Evolutionary conservation across 306 rosid species (phyloP), one percentile per base, ranked within the genome.

Genomic region (Purshia tridentata): DNA sequence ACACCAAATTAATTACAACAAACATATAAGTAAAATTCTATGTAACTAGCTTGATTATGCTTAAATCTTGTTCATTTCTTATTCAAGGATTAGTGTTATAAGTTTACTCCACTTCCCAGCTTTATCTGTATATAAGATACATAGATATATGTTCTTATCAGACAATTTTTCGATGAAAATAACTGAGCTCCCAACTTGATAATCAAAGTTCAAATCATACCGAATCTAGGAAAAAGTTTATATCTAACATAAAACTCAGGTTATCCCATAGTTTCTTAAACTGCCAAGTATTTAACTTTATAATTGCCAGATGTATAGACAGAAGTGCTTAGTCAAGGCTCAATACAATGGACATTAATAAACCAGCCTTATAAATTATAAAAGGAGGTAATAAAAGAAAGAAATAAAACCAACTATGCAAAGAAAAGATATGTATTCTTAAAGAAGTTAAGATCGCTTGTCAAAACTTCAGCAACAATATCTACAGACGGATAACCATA

Each of bases 41-140:
- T 47, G n/a, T 22, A 54, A 67, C 10, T 8, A 29, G 4, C 10
- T 16, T 16, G 29, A 8, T 11, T 20, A 52, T 59, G 23, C 42
- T 74, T 53, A 22, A 65, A 57, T 57, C 67, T 68, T 74, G 22
- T 18, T 69, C 50, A 3, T 50, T 44, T 42, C 6, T 40, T 44
- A 4, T 40, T 11, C 57, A 69, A 49, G 51, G 13, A 40, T 53
- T 15, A 69, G 49, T 40, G 18, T 23, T 23, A 12, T 12, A 20
- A 19, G 20, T 6, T 57, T 57, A 16, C 1, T 19, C 14, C 63
- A 44, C 67, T 46, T 16, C 42, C 47, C 65, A 40, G 66, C 70
- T 56, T 51, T 20, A 51, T 62, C 12, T 1, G 35, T 44, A 41
- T 63, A 5, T 41, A 12, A n/a, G 16, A n/a, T 63, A 63, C 12